Base-by-base conservation (phyloP, 352 stramenopile genomes). In the Phytopythium delawarense region DNA sequence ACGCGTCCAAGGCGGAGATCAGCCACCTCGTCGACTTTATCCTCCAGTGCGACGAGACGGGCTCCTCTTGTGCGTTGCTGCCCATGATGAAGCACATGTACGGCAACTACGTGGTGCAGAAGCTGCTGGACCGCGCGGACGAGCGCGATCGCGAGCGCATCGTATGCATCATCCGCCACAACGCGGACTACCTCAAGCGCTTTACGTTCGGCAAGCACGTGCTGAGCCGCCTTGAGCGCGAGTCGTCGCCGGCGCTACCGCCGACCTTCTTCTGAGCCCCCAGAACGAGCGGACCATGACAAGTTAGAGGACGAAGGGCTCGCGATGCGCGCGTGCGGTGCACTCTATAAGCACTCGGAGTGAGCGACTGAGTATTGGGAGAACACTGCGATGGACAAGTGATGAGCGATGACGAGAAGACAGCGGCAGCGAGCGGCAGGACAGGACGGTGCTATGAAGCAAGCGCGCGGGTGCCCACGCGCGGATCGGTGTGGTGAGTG, bases 11-110 rank as follows among this genome's bases (percentile, higher is more conserved):
- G 28, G 67, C 87, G 16, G 87, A 98, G 63, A 89, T 97, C 46
- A 75, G 70, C 62, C 73, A 85, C 35, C 87, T 94, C 21, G 77
- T 97, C 45, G 72, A 91, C 37, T 81, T 84, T 61, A 90, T 96
- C 25, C 70, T 96, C 18, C 71, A 84, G 62, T 87, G 74, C 63
- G 84, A 95, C 42, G 80, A 91, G 28, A 86, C 70, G 34, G 87
- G 85, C 54, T 67, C 78, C 9, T 79, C 81, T 1, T 95, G 86
- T 37, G 70, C 84, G 42, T 65, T 97, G n/a, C 78, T 98, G 35
- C 78, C 92, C 1, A 98, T 98, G 88, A 97, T 98, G 81, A 97
- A 96, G 70, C 93, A 98, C 74, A 96, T 96, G 70, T 98, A 98
- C 66, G 95, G 89, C 48, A 98, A 98, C 74, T 98, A 98, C 68